These are phyloP conservation scores for Fusarium hainanense DNA, from an alignment of 2,329 filamentous ascomycete genomes.

Conservation along the genomic window DNA sequence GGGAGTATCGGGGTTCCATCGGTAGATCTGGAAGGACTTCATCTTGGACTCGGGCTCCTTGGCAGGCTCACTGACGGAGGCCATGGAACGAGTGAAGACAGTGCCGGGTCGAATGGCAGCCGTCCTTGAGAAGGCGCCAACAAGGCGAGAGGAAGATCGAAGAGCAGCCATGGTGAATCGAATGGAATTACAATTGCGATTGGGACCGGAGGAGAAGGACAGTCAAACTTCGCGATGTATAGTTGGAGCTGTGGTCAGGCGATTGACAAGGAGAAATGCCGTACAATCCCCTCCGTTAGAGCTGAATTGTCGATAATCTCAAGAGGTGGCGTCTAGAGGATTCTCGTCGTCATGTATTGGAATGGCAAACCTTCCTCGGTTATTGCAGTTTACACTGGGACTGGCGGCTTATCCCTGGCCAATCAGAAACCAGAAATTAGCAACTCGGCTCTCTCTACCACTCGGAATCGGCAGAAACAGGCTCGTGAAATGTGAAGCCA, in stretches of 20 bases:
- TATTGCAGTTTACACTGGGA: constrained; percentile 43
- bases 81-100: constrained; percentile 64
- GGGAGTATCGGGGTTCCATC: constrained; percentile 96
- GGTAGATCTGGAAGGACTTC: constrained; percentile 99
- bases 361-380: constrained; percentile 48
- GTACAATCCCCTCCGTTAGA: constrained; percentile 46
- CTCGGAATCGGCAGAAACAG: constrained; percentile 41
- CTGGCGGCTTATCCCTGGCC: constrained; percentile 22
- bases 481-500: constrained; percentile 45
- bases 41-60: constrained; percentile 73
- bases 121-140: constrained; percentile 59
- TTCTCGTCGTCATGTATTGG: constrained; percentile 47
- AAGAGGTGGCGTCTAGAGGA: constrained; percentile 40
- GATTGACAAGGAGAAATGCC: constrained; percentile 46
- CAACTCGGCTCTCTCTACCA: constrained; percentile 44
- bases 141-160: constrained; percentile 66
- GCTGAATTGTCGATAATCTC: constrained; percentile 37
- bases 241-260: constrained; percentile 34
- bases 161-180: constrained; percentile 67
- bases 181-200: constrained; percentile 34
- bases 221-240: constrained; percentile 40
- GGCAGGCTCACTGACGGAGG: constrained; percentile 67
- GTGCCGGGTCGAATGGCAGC: constrained; percentile 55
- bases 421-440: constrained; percentile 47
- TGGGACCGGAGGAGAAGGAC: constrained; percentile 44